Base-by-base conservation (phyloP, 495 filamentous ascomycete species). In the Tuber indicum region DNA sequence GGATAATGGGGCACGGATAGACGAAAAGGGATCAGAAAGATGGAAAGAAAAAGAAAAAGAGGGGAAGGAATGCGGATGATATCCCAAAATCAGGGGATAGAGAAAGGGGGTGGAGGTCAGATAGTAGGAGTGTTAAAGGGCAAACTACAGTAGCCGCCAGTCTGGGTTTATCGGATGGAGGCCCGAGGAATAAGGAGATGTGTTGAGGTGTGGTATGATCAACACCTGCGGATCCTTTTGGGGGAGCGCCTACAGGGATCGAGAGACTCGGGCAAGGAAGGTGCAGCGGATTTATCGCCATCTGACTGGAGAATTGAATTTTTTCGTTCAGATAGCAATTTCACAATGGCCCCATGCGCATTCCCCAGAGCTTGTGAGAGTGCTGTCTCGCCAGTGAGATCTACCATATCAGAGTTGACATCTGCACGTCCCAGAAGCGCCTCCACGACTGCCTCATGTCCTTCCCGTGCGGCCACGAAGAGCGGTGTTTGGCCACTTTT, bases 241-340 rank as follows among this genome's bases (percentile, higher is more conserved):
- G n/a, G 14, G 52, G 52, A n/a, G n/a, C 0, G n/a, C 3, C 0
- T 14, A 32, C 32, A 9, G 1, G 4, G 52, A 62, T 62, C 10
- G 3, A n/a, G 14, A n/a, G n/a, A n/a, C 3, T 5, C 52, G n/a
- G 10, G 14, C 0, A n/a, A 16, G n/a, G 4, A 16, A 62, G 0
- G 12, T 2, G n/a, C 52, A 1, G 3, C 14, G 2, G 2, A 6
- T 62, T 6, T 3, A 16, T 62, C 4, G n/a, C 3, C n/a, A 16
- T 32, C 2, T 32, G 12, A 6, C 12, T 0, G 10, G 10, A n/a
- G n/a, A 62, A 32, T 26, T 32, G 1, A 62, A 14, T 32, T 62
- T 32, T 4, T 62, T 4, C 14, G n/a, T 2, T 32, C 52, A 12
- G 52, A 62, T 16, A 66, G 58, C 6, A 36, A 36, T 7, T 17